Conservation (phyloP, 148 eudicot genomes). For the Rhododendron molle region DNA sequence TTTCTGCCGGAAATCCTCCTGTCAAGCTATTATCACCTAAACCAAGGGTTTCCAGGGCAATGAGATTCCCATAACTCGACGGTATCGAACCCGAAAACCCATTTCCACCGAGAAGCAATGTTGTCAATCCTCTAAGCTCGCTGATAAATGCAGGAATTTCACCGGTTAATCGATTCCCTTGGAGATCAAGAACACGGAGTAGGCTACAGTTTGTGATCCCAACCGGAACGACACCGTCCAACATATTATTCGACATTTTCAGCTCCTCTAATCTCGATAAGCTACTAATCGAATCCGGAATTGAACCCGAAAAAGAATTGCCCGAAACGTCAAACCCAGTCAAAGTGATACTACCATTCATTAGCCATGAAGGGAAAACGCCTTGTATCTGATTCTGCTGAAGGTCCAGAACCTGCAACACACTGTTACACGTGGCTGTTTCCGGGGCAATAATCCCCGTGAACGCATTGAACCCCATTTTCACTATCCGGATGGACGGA, state of each 20-base stretch:
- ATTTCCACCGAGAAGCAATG: constrained; percentile 56
- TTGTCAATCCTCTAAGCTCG: constrained; percentile 36
- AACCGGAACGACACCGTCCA: constrained; percentile 50
- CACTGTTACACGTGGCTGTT: constrained; percentile 27
- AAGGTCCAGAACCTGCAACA: constrained; percentile 44
- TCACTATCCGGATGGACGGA: constrained; percentile 31
- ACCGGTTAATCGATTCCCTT: constrained; percentile 50
- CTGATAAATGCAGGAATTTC: constrained; percentile 46
- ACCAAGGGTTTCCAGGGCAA: constrained; percentile 31
- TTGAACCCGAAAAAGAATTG: constrained; percentile 40
- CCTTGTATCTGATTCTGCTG: constrained; percentile 51
- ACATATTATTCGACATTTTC: constrained; percentile 56
- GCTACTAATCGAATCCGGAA: constrained; percentile 40
- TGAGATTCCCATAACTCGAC: constrained; percentile 28
- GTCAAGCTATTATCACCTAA: constrained; percentile 42
- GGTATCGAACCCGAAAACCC: constrained; percentile 48
- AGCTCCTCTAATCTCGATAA: constrained; percentile 46
- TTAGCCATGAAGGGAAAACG: constrained; percentile 53
- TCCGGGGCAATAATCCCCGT: constrained; percentile 25
- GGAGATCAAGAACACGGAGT: constrained; percentile 54
- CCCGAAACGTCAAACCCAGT: constrained; percentile 53
- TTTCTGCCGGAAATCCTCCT: constrained; percentile 44
- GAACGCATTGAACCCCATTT: constrained; percentile 54
- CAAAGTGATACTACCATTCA: constrained; percentile 30
- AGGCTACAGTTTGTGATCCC: constrained; percentile 36